phyloP scores from a whole-genome alignment of 2,329 filamentous ascomycete species.

The Lithohypha guttulata region DNA sequence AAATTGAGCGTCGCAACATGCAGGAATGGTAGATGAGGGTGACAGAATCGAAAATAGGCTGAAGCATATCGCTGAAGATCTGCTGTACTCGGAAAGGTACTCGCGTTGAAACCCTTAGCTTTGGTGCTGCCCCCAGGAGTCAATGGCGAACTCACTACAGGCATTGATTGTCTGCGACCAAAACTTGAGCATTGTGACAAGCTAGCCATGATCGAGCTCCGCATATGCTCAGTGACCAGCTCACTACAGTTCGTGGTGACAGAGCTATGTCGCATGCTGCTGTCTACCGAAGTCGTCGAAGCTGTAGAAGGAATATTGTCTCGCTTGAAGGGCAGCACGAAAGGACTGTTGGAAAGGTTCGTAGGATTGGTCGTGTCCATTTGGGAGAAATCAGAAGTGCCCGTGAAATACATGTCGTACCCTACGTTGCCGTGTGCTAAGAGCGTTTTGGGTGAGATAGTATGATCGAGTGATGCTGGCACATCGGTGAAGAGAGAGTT shows the following conservation, averaged over 20 bases:
- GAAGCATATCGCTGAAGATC: constrained; percentile 85
- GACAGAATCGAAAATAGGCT: constrained; percentile 83
- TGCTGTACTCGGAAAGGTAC: constrained; percentile 62
- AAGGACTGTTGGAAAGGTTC: constrained; percentile 45
- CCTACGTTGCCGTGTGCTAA: constrained; percentile 51
- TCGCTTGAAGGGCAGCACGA: constrained; percentile 32
- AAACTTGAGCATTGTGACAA: constrained; percentile 49
- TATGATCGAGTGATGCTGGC: constrained; percentile 54
- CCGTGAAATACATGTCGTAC: constrained; percentile 64
- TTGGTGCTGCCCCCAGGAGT: constrained; percentile 31
- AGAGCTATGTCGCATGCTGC: constrained; percentile 53
- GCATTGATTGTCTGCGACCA: constrained; percentile 50
- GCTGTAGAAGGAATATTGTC: constrained; percentile 35
- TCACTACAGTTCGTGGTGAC: constrained; percentile 52
- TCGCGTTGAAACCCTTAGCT: constrained; percentile 30
- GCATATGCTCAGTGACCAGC: constrained; percentile 55
- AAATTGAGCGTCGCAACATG: constrained; percentile 88
- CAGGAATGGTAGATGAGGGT: constrained; percentile 88
- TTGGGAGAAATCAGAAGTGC: constrained; percentile 63
- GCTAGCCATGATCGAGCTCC: constrained; percentile 51
- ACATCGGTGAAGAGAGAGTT: constrained; percentile 64
- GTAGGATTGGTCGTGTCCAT: constrained; percentile 51
- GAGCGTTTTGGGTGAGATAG: constrained; percentile 66
- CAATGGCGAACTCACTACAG: constrained; percentile 43
- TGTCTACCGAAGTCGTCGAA: constrained; percentile 39